These are phyloP conservation scores for Macadamia integrifolia DNA, from an alignment of 164 flowering plant genomes.

Conservation along the genomic window DNA sequence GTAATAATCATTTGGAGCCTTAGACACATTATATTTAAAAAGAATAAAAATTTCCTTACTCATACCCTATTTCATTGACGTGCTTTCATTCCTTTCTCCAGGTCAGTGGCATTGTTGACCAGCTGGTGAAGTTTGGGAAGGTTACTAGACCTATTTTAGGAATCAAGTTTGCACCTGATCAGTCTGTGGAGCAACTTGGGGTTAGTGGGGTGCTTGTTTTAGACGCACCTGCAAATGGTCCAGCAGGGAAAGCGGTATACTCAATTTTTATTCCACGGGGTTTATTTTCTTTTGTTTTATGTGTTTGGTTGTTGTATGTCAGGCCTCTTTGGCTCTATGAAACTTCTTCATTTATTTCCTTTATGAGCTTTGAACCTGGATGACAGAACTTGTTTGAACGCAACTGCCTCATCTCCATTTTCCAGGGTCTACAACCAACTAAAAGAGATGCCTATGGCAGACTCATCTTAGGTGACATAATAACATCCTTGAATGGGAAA, in stretches of 20 bases:
- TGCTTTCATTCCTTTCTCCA: conserved; percentile 16
- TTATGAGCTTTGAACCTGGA: background rate
- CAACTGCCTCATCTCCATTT: conserved; percentile 1
- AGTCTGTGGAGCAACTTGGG: conserved; percentile 94
- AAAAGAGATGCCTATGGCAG: conserved; percentile 93
- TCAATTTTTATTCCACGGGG: no score
- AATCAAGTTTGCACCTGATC: conserved; percentile 97
- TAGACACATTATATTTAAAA: background rate
- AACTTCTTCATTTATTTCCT: background rate
- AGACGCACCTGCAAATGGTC: conserved; percentile 91
- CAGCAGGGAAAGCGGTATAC: conserved; percentile 80
- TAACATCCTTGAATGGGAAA: conserved; percentile 87
- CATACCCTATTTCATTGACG: background rate
- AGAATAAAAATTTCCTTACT: background rate
- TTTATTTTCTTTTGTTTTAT: background rate
- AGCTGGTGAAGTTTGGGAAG: conserved; percentile 81
- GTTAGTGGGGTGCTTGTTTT: conserved; percentile 93
- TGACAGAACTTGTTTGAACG: background rate
- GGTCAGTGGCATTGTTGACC: conserved; percentile 94
- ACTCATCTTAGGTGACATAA: conserved; percentile 86
- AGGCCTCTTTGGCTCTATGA: no score
- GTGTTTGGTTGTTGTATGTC: no score
- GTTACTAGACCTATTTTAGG: conserved; percentile 94
- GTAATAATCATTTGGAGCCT: background rate
- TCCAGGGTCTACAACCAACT: conserved; percentile 76